Evolutionary conservation across 768 basidiomycete genomes (phyloP), one percentile per base, ranked within the genome.

Genomic region (Steccherinum ochraceum): DNA sequence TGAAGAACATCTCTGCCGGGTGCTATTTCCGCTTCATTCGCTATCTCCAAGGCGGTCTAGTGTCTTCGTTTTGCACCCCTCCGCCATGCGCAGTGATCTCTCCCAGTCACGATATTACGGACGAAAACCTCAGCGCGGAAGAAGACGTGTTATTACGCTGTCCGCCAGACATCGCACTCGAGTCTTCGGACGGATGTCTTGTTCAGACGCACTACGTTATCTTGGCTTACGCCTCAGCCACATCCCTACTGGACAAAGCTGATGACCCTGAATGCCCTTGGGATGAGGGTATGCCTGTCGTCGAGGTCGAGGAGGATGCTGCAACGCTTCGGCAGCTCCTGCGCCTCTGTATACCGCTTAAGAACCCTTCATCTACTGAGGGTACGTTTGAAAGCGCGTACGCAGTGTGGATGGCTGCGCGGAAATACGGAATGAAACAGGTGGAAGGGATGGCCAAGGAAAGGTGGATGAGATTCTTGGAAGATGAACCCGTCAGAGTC

Each of bases 281-380:
- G 7, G 7, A 7, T 7, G 18, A 43, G 19, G 41, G 41, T 10
- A 5, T 24, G 5, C 30, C 48, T 2, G 48, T 50, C 12, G 30
- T 52, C 16, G 24, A 21, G 3, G 3, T 60, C 7, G 23, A 54
- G 3, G 60, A 61, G 42, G n/a, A 52, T 18, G 48, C 51, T 23
- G 13, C 27, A 5, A 51, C 51, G 16, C 43, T 63, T 4, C 54
- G 58, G 11, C 25, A 24, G 2, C 40, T 64, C 12, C 49, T 66
- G 12, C 53, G 55, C 2, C 41, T 64, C 25, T 59, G 47, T 46
- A 58, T 58, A 42, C 52, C 56, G 19, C n/a, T 55, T 7, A 19
- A 20, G 13, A 39, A 51, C 16, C 52, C 57, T 35, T 7, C 30
- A 35, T 35, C 30, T 35, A n/a, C n/a, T 35, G 16, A 35, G 7